Base-by-base conservation (phyloP, 495 filamentous ascomycete species). In the Cairneyella variabilis region DNA sequence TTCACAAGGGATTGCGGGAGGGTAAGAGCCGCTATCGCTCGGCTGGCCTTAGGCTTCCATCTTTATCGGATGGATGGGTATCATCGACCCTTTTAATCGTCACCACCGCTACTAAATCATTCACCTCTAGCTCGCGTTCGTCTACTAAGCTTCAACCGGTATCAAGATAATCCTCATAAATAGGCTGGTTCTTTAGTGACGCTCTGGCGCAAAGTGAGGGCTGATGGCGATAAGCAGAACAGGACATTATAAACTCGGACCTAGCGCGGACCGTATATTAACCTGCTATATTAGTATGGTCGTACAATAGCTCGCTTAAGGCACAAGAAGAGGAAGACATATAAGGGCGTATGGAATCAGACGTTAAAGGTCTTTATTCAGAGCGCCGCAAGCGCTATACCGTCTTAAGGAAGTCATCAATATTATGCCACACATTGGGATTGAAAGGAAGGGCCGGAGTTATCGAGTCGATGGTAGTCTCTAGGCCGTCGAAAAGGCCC, bases 381-480 rank as follows among this genome's bases (percentile, higher is more conserved):
- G 34, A 14, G 25, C 11, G 47, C 32, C 9, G 47, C 26, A 51
- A 57, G 56, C 51, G 41, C 45, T 5, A 20, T 23, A 30, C 39
- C 20, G 16, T 49, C 49, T 54, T 37, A 26, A 27, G 56, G 30
- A 52, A 51, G 57, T 60, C 25, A 60, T 60, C 37, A 56, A 60
- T 60, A 56, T 60, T 47, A 32, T 60, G 46, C 57, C 23, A 55
- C 37, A 14, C 20, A 56, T 59, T 22, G 27, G 20, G 21, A 54
- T 36, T 54, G 10, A 2, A 18, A 37, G 48, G 12, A 52, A 18
- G 37, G 44, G 44, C 44, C 28, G 34, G 48, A 52, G 26, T 53
- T 43, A n/a, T 58, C 22, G 48, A 53, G 39, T 53, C 37, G 25
- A 53, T 26, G 21, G 39, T 32, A 16, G 38, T 53, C 28, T 47